Conservation (phyloP, 1,139 yeast species). For the Chernovozyma sophiae-reginae region DNA sequence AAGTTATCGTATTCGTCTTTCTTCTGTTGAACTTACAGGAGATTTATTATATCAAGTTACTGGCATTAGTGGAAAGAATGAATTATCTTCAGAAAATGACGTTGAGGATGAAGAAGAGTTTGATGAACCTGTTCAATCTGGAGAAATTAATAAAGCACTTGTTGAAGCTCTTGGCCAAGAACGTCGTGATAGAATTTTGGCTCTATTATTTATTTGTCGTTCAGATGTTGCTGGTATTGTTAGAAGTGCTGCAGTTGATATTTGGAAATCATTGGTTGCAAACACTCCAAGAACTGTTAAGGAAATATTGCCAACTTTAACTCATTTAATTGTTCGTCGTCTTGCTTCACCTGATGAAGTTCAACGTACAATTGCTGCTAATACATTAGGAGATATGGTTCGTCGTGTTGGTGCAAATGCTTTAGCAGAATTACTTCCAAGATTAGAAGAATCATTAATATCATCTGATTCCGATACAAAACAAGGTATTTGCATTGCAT, state of each 20-base stretch:
- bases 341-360: slow-evolving; percentile 76
- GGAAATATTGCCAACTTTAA: slow-evolving; percentile 83
- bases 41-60: slow-evolving; percentile 92
- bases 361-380: slow-evolving; percentile 87
- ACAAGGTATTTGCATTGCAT: slow-evolving; percentile 95
- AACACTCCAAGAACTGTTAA: slow-evolving; percentile 96
- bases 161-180: slow-evolving; percentile 80
- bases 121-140: slow-evolving; percentile 53
- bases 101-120: slow-evolving; percentile 24
- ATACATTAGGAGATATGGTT: slow-evolving; percentile 91
- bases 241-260: slow-evolving; percentile 87
- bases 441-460: slow-evolving; percentile 64
- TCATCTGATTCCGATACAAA: slow-evolving; percentile 73
- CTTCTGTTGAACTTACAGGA: slow-evolving; percentile 96
- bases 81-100: slow-evolving; percentile 29
- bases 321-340: slow-evolving; percentile 73
- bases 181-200: slow-evolving; percentile 81
- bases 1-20: slow-evolving; percentile 82
- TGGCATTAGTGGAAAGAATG: slow-evolving; percentile 74
- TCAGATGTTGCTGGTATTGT: slow-evolving; percentile 87
- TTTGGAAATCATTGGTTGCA: slow-evolving; percentile 95
- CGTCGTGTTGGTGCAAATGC: slow-evolving; percentile 94
- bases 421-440: slow-evolving; percentile 77
- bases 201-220: slow-evolving; percentile 87
- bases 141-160: slow-evolving; percentile 59